Base-by-base conservation (phyloP, 1,139 yeast genomes). In the Suhomyces anneliseae region DNA sequence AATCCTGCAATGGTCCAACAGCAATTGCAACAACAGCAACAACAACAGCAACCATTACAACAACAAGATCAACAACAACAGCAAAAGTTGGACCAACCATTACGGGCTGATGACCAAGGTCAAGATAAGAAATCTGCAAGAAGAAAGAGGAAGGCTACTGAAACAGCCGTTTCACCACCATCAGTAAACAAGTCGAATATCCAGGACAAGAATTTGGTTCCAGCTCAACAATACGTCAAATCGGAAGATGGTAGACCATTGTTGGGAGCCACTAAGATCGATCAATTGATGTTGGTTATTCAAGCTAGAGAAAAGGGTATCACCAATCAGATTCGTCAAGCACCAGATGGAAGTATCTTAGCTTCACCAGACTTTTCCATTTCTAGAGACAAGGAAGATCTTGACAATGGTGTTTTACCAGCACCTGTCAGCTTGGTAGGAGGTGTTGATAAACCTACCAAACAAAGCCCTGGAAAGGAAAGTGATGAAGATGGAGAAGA, bases 261-360 rank as follows among this genome's bases (percentile, higher is more conserved):
- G 33, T 67, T 89, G 12, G 97, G 96, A 0, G 90, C 93, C 2
- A 89, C 97, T 0, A 87, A 87, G 61, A 89, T 90, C 38, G 97
- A 90, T 65, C 95, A 87, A 58, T 70, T 90, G 60, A 89, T 90
- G 96, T 74, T 90, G 48, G 88, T 90, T 34, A 86, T 90, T 46
- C 96, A 90, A 64, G 95, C 97, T 0, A 76, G 95, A 48, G 87
- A 85, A 52, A 85, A 87, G 52, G 90, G 90, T 15, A 78, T 83
- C 33, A 81, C 79, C 8, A 79, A 81, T 24, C 76, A 76, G 36
- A 84, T 85, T 37, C 76, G 78, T 42, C 84, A 82, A 50, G 81
- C 83, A 1, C 77, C 79, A 3, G 90, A 85, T 64, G 90, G 90
- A 6, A 76, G 78, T 45, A 70, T 74, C 29, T 56, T 73, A 40